Percentiles rank a stretch among this genome's conserved stretches.
These are phyloP conservation scores for Moesziomyces antarcticus DNA, from an alignment of 1,284 basidiomycete species.

Conservation along the genomic window DNA sequence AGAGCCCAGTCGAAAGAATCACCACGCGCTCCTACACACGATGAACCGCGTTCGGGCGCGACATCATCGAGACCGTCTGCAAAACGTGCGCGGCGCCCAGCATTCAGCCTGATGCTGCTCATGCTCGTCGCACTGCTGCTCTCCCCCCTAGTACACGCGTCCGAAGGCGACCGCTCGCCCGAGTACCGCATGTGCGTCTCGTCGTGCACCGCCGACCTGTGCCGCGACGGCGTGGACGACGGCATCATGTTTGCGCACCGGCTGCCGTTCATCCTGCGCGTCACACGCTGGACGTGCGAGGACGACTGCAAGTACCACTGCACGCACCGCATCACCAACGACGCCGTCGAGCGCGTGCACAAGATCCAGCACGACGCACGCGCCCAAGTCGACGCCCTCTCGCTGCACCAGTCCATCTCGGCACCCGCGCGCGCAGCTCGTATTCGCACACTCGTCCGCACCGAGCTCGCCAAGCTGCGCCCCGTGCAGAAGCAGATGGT, in stretches of 20 bases:
- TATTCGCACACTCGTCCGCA: slow-evolving; percentile 22
- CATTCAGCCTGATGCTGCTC: slow-evolving; percentile 9
- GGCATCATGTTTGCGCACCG: slow-evolving; percentile 49
- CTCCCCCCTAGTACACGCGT: slow-evolving; percentile 32
- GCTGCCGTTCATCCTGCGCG: slow-evolving; percentile 72
- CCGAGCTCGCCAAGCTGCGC: slow-evolving; percentile 42
- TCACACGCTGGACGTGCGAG: slow-evolving; percentile 77
- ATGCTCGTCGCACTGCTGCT: slow-evolving; percentile 17
- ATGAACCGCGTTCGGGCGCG: no score
- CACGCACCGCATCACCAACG: slow-evolving; percentile 82
- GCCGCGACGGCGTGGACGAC: slow-evolving; percentile 59
- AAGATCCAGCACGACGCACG: slow-evolving; percentile 65
- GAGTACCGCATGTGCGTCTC: slow-evolving; percentile 59
- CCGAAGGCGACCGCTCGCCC: slow-evolving; percentile 61
- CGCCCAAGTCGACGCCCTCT: slow-evolving; percentile 20
- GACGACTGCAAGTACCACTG: slow-evolving; percentile 91
- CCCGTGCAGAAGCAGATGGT: slow-evolving; percentile 65
- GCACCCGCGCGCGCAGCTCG: slow-evolving; percentile 5
- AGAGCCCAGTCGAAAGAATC: no score
- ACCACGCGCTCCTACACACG: no score
- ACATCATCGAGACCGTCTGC: background rate
- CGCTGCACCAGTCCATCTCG: slow-evolving; percentile 15
- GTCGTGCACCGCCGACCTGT: slow-evolving; percentile 59
- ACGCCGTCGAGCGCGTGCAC: slow-evolving; percentile 70
- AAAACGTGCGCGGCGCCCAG: slow-evolving; percentile 5